Evolutionary conservation across 176 grass and related monocot genomes (phyloP).

Genomic region (Saccharum officinarum): DNA sequence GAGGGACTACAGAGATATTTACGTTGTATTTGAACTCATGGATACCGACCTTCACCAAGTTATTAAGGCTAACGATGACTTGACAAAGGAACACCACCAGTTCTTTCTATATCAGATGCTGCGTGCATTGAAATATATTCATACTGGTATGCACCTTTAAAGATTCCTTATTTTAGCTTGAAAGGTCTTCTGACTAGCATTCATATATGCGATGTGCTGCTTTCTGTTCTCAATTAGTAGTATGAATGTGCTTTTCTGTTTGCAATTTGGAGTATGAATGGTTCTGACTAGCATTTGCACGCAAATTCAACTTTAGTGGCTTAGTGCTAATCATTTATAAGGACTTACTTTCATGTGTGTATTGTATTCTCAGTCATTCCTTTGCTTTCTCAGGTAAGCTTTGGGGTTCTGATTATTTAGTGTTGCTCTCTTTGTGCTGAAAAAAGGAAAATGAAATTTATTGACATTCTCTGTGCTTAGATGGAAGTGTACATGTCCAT

Average conservation of each 20-base stretch:
- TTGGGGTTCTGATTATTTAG: constrained; percentile 1
- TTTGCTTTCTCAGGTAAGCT: not conserved
- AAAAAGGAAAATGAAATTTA: constrained; percentile 1
- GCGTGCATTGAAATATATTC: constrained; percentile 89
- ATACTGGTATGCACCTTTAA: constrained; percentile 60
- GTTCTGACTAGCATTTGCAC: constrained; percentile 12
- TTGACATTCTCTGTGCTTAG: not conserved
- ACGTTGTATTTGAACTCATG: constrained; percentile 95
- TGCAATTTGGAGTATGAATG: not conserved
- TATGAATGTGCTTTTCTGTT: not conserved
- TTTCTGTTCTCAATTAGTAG: not conserved
- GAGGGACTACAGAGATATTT: constrained; percentile 90
- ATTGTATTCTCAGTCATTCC: not conserved
- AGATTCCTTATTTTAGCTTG: not conserved
- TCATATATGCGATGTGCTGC: not conserved
- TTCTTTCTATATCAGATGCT: constrained; percentile 99
- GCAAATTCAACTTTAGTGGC: not conserved
- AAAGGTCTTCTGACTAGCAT: not conserved
- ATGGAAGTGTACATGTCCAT: not conserved
- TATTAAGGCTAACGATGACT: constrained; percentile 95
- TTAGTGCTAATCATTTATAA: not conserved
- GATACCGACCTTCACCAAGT: constrained; percentile 97
- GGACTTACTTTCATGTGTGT: not conserved
- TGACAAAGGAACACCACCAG: constrained; percentile 91
- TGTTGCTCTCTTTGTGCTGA: not conserved